A percentile compares a stretch with the other conserved stretches of the same genome.
Evolutionary conservation across 768 basidiomycete species (phyloP).

Genomic region (Rhizopogon roseolus): DNA sequence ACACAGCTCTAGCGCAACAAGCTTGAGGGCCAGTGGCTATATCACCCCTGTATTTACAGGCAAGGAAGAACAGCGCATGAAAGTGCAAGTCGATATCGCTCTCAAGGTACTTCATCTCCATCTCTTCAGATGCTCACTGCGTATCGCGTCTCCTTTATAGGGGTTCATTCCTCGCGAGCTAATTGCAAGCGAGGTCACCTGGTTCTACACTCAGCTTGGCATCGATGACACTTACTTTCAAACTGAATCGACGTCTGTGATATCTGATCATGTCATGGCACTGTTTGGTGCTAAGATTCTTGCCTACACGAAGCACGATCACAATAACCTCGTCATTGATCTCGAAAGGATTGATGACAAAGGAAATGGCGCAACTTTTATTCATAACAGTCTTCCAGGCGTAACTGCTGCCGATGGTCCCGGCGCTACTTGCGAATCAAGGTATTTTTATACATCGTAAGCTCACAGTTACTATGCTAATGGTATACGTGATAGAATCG

Average conservation of each 20-base stretch:
- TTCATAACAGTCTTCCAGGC: constrained; percentile 86
- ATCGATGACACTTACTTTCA: constrained; percentile 92
- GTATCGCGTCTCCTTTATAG: constrained; percentile 28
- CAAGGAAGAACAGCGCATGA: constrained; percentile 82
- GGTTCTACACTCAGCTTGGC: constrained; percentile 91
- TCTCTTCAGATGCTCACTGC: neutral
- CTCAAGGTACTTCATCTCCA: constrained; percentile 46
- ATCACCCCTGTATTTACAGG: constrained; percentile 88
- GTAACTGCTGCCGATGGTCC: constrained; percentile 80
- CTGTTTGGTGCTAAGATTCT: constrained; percentile 94
- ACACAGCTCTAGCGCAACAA: constrained; percentile 11
- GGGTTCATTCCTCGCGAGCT: constrained; percentile 93
- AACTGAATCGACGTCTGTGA: constrained; percentile 60
- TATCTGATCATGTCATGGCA: constrained; percentile 86
- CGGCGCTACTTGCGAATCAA: constrained; percentile 81
- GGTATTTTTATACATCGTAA: constrained; percentile 37
- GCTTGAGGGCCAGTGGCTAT: constrained; percentile 55
- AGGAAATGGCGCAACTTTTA: constrained; percentile 88
- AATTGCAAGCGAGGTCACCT: constrained; percentile 84
- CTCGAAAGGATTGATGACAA: constrained; percentile 86
- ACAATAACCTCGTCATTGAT: constrained; percentile 86
- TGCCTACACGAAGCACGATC: constrained; percentile 92
- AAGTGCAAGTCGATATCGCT: constrained; percentile 73
- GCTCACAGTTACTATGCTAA: neutral
- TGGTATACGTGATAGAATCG: constrained; percentile 56